These are phyloP conservation scores for Sorghum bicolor DNA, from an alignment of 176 grass and related monocot genomes.

Conservation along the genomic window DNA sequence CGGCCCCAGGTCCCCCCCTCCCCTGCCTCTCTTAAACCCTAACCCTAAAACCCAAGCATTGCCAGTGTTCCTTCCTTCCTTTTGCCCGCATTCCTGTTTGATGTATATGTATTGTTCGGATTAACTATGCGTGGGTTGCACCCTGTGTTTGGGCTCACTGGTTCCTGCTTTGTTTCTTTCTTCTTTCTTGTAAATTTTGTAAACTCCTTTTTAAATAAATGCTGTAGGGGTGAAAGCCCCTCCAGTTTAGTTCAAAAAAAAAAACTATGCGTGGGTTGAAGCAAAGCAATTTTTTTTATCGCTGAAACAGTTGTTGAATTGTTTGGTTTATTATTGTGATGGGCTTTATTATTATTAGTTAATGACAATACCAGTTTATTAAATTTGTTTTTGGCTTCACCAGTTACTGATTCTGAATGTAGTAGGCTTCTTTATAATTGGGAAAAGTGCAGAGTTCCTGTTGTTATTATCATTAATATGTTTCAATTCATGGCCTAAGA, in stretches of 20 bases:
- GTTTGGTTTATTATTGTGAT: not conserved
- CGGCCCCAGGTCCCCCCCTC: slow-evolving; percentile 56
- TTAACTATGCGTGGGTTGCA: not conserved
- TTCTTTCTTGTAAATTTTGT: too few species aligned
- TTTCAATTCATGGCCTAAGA: not conserved
- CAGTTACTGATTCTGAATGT: not conserved
- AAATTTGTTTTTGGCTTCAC: not conserved
- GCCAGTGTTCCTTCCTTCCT: not conserved
- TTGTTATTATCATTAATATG: not conserved
- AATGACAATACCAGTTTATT: not conserved
- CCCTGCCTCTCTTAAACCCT: not conserved
- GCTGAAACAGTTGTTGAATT: not conserved
- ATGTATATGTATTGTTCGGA: not conserved
- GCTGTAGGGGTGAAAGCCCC: too few species aligned
- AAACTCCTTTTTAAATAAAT: too few species aligned
- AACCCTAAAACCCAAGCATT: slow-evolving; percentile 31
- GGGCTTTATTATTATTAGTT: not conserved
- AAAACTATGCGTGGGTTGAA: not conserved
- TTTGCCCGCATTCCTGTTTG: not conserved
- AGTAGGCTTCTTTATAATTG: not conserved
- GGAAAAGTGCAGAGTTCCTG: not conserved
- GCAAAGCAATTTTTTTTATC: not conserved
- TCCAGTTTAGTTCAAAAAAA: too few species aligned
- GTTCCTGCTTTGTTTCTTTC: too few species aligned
- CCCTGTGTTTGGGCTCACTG: too few species aligned